phyloP scores from a whole-genome alignment of 2,329 filamentous ascomycete genomes.

The Shiraia sp. region DNA sequence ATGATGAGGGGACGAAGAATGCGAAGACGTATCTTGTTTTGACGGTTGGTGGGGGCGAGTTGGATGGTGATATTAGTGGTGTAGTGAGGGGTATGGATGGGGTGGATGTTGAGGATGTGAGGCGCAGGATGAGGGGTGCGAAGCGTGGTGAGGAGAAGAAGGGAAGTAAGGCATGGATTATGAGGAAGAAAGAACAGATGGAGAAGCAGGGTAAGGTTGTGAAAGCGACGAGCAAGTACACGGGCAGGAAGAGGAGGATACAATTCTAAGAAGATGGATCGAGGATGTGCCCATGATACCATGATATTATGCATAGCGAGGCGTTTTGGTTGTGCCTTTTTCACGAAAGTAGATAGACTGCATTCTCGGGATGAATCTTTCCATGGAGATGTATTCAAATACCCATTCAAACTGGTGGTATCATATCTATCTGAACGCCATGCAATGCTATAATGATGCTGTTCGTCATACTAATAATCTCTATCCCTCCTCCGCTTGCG shows the following conservation, averaged over 20 bases:
- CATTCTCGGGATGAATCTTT: not conserved
- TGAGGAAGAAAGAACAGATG: conserved; percentile 91
- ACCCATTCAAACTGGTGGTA: not conserved
- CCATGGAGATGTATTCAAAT: conserved; percentile 2
- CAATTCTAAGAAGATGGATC: conserved; percentile 62
- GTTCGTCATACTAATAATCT: conserved; percentile 20
- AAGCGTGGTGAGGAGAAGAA: conserved; percentile 67
- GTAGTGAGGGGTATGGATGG: conserved; percentile 87
- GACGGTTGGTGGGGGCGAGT: conserved; percentile 76
- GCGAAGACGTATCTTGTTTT: conserved; percentile 94
- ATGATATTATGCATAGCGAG: conserved; percentile 41
- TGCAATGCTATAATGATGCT: not conserved
- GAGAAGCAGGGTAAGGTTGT: conserved; percentile 93
- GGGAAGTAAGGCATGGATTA: conserved; percentile 81
- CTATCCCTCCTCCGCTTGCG: conserved; percentile 30
- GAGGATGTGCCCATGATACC: conserved; percentile 20
- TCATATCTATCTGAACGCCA: conserved; percentile 2
- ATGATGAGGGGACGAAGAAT: conserved; percentile 95
- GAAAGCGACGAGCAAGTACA: conserved; percentile 90
- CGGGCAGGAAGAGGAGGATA: conserved; percentile 80
- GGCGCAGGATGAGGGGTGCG: conserved; percentile 57
- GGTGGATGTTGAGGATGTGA: conserved; percentile 70
- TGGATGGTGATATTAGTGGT: conserved; percentile 77
- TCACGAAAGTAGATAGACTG: not conserved
- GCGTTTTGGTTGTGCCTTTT: conserved; percentile 29